Evolutionary conservation across 345 rosid species (phyloP).

Genomic region (Populus nigra): DNA sequence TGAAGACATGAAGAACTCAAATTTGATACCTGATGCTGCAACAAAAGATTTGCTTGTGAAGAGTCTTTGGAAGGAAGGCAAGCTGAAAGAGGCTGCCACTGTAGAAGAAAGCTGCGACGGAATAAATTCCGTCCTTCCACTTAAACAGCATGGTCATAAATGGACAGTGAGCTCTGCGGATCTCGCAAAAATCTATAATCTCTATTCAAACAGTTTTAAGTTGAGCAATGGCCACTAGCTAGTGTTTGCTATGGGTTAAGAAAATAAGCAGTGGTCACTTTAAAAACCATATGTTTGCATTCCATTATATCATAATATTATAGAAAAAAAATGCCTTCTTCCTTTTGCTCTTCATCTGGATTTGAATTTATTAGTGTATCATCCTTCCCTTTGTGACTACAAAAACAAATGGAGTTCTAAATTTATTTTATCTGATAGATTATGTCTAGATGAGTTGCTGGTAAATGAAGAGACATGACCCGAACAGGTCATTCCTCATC

Average conservation of each 20-base stretch:
- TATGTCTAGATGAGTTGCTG: neutral
- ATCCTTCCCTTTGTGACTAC: neutral
- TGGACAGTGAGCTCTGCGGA: conserved; percentile 78
- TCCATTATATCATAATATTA: neutral
- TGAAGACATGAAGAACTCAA: conserved; percentile 64
- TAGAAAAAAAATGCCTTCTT: neutral
- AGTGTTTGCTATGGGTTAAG: conserved; percentile 7
- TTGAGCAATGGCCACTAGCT: conserved; percentile 2
- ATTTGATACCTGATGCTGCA: conserved; percentile 57
- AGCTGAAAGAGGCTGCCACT: conserved; percentile 74
- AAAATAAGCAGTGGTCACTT: neutral
- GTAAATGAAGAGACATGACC: neutral
- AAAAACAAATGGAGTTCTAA: too few species aligned
- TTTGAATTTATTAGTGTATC: neutral
- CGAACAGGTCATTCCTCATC: neutral
- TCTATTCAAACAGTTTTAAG: conserved; percentile 53
- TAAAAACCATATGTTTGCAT: neutral
- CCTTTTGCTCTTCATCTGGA: neutral
- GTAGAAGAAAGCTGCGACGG: conserved; percentile 53
- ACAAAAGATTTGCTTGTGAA: conserved; percentile 76
- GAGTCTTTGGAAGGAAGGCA: conserved; percentile 93
- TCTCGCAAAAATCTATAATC: conserved; percentile 46
- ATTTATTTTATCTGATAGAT: neutral
- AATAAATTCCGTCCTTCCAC: conserved; percentile 31
- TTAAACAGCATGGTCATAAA: conserved; percentile 56